Conservation (phyloP, 2,329 filamentous ascomycete genomes). For the Diaporthe batatas region DNA sequence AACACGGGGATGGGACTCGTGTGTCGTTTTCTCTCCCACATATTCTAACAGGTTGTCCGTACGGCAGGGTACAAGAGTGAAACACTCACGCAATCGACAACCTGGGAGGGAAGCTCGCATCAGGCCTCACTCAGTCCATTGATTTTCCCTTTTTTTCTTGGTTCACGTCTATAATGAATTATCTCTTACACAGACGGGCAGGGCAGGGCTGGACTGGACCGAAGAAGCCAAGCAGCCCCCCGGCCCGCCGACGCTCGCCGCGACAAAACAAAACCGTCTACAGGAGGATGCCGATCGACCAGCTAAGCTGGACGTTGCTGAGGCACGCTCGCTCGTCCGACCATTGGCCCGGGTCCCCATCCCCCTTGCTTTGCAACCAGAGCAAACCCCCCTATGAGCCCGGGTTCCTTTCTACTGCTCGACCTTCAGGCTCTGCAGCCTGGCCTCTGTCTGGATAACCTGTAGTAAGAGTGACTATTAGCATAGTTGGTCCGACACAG, state of each 20-base stretch:
- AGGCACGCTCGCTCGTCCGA: slow-evolving; percentile 2
- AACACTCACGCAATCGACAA: too few relatives aligned
- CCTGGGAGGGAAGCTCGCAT: not conserved
- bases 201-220: slow-evolving; percentile 1
- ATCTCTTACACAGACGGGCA: slow-evolving; percentile 38
- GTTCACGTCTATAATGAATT: slow-evolving; percentile 39
- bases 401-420: slow-evolving; percentile 64
- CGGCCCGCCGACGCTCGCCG: slow-evolving; percentile 6
- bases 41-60: too few relatives aligned
- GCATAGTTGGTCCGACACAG: slow-evolving; percentile 35
- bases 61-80: too few relatives aligned
- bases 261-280: slow-evolving; percentile 25
- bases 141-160: not conserved
- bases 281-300: slow-evolving; percentile 27
- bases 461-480: slow-evolving; percentile 54
- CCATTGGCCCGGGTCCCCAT: not conserved
- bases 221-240: not conserved
- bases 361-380: not conserved
- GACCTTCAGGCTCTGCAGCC: slow-evolving; percentile 87
- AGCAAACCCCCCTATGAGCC: not conserved
- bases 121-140: slow-evolving; percentile 12
- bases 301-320: slow-evolving; percentile 25
- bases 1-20: too few relatives aligned
- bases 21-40: too few relatives aligned
- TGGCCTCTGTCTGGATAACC: slow-evolving; percentile 91